Evolutionary conservation across 345 rosid genomes (phyloP).

Genomic region (Eucalyptus cloeziana): DNA sequence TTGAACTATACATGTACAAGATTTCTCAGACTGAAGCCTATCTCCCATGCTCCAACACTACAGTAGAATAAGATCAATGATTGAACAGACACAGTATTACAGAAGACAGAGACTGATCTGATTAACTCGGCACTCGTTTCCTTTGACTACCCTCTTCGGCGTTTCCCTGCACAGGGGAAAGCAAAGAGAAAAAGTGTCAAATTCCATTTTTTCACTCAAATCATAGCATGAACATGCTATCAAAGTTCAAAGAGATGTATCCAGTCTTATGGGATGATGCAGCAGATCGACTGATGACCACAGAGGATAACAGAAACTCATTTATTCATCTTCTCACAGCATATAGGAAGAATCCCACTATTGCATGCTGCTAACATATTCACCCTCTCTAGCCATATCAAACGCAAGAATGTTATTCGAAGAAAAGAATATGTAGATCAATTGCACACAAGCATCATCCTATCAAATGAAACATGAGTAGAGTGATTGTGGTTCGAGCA

Average conservation of each 20-base stretch:
- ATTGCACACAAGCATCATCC: neutral
- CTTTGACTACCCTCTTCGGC: slow-evolving; percentile 68
- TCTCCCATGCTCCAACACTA: slow-evolving; percentile 7
- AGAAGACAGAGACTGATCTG: slow-evolving; percentile 20
- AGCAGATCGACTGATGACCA: neutral
- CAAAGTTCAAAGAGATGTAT: neutral
- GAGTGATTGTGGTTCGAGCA: neutral
- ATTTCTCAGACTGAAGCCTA: slow-evolving; percentile 3
- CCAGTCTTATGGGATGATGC: neutral
- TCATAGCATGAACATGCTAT: neutral
- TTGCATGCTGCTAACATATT: neutral
- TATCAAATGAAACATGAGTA: neutral
- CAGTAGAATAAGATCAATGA: slow-evolving; percentile 9
- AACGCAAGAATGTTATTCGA: neutral
- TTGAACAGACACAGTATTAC: slow-evolving; percentile 14
- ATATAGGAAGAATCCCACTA: neutral
- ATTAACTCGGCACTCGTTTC: slow-evolving; percentile 57
- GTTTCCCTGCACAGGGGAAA: slow-evolving; percentile 39
- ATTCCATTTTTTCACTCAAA: neutral
- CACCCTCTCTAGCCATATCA: neutral
- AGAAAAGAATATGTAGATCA: neutral
- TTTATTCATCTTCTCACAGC: neutral
- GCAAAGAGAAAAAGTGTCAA: neutral
- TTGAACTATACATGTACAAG: slow-evolving; percentile 42
- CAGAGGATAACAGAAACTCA: neutral